Conservation (phyloP, 2,329 filamentous ascomycete genomes). For the Thielaviopsis euricoi region DNA sequence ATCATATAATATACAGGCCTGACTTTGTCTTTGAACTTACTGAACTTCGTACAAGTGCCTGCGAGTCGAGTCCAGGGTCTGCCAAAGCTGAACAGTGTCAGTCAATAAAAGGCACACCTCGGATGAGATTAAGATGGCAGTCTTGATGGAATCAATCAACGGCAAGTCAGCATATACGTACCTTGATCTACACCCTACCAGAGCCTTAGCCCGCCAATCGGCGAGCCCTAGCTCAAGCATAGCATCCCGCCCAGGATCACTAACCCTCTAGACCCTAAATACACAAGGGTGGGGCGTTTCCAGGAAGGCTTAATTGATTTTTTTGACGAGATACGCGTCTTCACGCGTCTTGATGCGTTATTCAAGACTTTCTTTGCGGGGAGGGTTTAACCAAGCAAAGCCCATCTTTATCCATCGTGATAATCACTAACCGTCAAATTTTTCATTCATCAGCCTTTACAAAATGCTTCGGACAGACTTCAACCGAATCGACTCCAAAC, state of each 20-base stretch:
- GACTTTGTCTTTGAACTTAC: no score
- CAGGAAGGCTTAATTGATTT: neutral
- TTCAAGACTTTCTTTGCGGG: no score
- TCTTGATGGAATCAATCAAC: neutral
- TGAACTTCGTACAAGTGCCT: no score
- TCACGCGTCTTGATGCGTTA: neutral
- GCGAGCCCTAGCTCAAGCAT: no score
- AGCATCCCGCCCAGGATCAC: neutral
- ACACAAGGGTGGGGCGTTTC: neutral
- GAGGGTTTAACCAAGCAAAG: no score
- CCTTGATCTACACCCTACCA: no score
- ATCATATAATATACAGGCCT: neutral
- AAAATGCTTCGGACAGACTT: slow-evolving; percentile 34
- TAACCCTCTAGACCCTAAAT: neutral
- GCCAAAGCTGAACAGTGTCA: neutral
- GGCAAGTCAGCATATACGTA: no score
- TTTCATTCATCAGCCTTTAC: no score
- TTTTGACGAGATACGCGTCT: neutral
- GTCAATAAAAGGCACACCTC: neutral
- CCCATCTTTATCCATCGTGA: neutral
- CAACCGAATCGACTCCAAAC: slow-evolving; percentile 48
- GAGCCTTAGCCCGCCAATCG: no score
- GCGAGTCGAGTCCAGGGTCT: neutral
- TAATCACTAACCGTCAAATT: slow-evolving; percentile 11
- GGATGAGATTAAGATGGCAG: neutral